Evolutionary conservation across 495 filamentous ascomycete species (phyloP).

Genomic region (Hypoxylon perforatum): DNA sequence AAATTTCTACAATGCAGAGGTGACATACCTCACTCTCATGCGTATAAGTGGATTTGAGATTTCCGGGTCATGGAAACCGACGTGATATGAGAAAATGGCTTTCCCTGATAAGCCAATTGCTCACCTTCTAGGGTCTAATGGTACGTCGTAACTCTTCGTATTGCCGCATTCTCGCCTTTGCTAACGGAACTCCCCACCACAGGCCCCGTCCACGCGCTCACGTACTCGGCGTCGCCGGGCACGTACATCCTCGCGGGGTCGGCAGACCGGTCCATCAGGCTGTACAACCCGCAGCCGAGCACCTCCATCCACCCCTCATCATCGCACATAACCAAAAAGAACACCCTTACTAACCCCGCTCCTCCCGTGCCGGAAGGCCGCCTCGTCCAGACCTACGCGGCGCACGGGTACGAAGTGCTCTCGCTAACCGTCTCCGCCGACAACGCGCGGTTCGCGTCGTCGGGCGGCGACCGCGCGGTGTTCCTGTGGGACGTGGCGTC

Average conservation of each 20-base stretch:
- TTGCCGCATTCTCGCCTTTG: neutral
- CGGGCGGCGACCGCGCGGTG: conserved; percentile 87
- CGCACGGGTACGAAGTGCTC: conserved; percentile 91
- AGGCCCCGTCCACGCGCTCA: conserved; percentile 79
- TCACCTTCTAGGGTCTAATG: conserved; percentile 58
- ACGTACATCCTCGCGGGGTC: conserved; percentile 88
- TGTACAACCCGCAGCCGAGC: conserved; percentile 73
- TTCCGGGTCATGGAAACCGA: conserved; percentile 36
- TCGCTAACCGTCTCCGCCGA: conserved; percentile 76
- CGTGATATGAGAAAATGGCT: conserved; percentile 39
- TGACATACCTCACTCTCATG: conserved; percentile 4
- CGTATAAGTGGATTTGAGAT: conserved; percentile 10
- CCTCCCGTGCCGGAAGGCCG: conserved; percentile 47
- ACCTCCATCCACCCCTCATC: conserved; percentile 51
- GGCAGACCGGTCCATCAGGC: conserved; percentile 83
- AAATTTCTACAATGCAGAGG: conserved; percentile 5
- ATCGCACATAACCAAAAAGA: conserved; percentile 47
- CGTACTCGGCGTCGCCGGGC: conserved; percentile 73
- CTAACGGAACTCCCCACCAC: conserved; percentile 24
- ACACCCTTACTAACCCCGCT: conserved; percentile 3
- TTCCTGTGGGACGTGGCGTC: conserved; percentile 94
- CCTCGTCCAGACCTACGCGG: conserved; percentile 86
- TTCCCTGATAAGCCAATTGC: conserved; percentile 57
- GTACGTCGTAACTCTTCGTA: conserved; percentile 33
- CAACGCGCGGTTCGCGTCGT: conserved; percentile 83